Conservation (phyloP, 1,284 basidiomycete species). For the Irpex sp. region DNA sequence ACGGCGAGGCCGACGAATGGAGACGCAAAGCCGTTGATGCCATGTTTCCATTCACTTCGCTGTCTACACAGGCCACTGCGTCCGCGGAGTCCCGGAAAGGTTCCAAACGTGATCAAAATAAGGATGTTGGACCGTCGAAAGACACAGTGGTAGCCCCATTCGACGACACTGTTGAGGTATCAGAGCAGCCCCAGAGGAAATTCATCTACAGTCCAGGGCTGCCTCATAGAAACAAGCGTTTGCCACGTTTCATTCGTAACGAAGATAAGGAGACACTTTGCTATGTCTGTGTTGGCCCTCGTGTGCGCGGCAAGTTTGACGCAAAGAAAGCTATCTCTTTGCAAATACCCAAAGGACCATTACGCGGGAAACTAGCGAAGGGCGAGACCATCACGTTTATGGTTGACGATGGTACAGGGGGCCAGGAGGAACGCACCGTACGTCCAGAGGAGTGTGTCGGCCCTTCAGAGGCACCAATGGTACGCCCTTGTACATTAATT, state of each 20-base stretch:
- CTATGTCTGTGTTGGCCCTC: conserved; percentile 79
- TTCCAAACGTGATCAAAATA: not conserved
- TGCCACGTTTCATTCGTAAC: conserved; percentile 12
- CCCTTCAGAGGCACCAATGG: conserved; percentile 45
- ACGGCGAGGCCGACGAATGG: conserved; percentile 47
- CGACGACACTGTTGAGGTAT: not conserved
- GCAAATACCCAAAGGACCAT: conserved; percentile 61
- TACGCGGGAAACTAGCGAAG: conserved; percentile 41
- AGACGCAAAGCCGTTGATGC: conserved; percentile 42
- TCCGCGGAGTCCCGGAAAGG: conserved; percentile 2
- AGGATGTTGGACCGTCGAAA: not conserved
- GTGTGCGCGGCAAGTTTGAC: conserved; percentile 85
- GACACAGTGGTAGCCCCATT: not conserved
- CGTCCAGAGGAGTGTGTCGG: conserved; percentile 58
- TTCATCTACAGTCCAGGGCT: not conserved
- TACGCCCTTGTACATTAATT: conserved; percentile 22
- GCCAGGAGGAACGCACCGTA: conserved; percentile 42
- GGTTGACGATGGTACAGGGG: conserved; percentile 40
- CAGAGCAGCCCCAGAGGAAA: not conserved
- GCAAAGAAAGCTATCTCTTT: conserved; percentile 60
- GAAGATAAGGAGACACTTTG: conserved; percentile 35
- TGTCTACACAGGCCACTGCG: conserved; percentile 25
- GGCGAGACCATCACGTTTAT: conserved; percentile 56
- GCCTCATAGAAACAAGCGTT: conserved; percentile 16
- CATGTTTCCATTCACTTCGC: conserved; percentile 48